Percentiles rank a stretch among this genome's conserved stretches.
Conservation (phyloP, 176 grass and related monocot species). For the Pontederia crassipes region DNA sequence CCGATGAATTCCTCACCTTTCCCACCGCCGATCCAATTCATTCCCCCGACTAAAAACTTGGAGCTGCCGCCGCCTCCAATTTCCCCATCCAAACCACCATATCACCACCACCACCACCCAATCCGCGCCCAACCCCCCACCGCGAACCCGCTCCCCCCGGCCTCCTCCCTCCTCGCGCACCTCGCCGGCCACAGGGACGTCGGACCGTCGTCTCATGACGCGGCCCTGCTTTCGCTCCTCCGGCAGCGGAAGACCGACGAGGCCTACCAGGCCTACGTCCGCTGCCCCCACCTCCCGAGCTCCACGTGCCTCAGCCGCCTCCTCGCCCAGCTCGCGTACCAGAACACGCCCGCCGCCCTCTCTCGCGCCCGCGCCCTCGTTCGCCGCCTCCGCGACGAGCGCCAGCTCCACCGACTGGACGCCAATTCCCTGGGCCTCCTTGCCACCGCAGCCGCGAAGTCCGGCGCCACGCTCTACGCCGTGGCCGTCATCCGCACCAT, state of each 20-base stretch:
- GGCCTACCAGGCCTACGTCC: slow-evolving; percentile 49
- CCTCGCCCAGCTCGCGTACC: slow-evolving; percentile 66
- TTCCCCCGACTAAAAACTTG: neutral
- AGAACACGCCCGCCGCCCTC: slow-evolving; percentile 7
- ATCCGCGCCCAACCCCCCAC: neutral
- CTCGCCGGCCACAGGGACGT: neutral
- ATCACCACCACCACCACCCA: neutral
- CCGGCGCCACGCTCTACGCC: slow-evolving; percentile 29
- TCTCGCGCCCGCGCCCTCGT: slow-evolving; percentile 51
- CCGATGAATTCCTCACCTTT: slow-evolving; percentile 2
- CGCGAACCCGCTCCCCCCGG: slow-evolving; percentile 3
- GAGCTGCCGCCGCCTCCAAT: neutral
- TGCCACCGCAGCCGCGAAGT: slow-evolving; percentile 43
- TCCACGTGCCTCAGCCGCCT: slow-evolving; percentile 62
- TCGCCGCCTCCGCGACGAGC: slow-evolving; percentile 30
- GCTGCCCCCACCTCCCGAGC: slow-evolving; percentile 30
- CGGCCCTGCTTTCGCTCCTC: slow-evolving; percentile 44
- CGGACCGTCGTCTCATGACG: slow-evolving; percentile 14
- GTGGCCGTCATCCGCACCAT: slow-evolving; percentile 48
- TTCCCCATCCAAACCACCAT: neutral
- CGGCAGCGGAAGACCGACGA: slow-evolving; percentile 48
- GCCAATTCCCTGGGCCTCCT: slow-evolving; percentile 73
- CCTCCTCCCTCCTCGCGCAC: neutral
- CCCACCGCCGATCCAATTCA: neutral
- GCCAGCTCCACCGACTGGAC: slow-evolving; percentile 49